Base-by-base conservation (phyloP, 2,329 filamentous ascomycete genomes). In the Aspergillus tubingensis region DNA sequence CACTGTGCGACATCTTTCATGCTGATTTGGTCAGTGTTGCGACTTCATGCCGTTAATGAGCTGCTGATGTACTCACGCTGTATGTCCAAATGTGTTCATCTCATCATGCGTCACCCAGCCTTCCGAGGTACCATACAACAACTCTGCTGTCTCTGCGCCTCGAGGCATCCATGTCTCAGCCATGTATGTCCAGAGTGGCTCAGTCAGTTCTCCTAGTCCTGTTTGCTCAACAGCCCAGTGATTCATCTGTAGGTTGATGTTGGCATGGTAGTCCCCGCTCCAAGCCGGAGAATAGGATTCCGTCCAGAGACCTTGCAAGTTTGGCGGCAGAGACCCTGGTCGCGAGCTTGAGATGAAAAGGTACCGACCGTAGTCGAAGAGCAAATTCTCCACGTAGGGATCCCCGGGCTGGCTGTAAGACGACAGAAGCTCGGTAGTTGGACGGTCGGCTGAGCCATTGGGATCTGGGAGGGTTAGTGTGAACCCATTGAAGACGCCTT, bases 171-270 rank as follows among this genome's bases (percentile, higher is more conserved):
- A 85, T 0, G 78, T 86, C 17, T 84, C 72, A 5, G 74, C 63
- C 72, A 87, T 85, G 58, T 83, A 85, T 7, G 81, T 72, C 79
- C 82, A 86, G 0, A 85, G 69, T 0, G 81, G 78, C 0, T 71
- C 68, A 54, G 81, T 78, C 0, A 81, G 72, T 2, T 72, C 72
- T 0, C 76, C 78, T 0, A 86, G 71, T 0, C 83, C 83, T 0
- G 82, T 84, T 59, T 84, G 81, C 36, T 85, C 82, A 0, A 79
- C 79, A 0, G 72, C 76, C 85, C 85, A 87, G 65, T 86, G 80
- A 60, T 86, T 87, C 85, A 86, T 87, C 63, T 87, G 83, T 0
- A 86, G 59, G 59, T 87, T 87, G 66, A 87, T 86, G 62, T 87
- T 84, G 41, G 80, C 76, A 55, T 86, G 84, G 58, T 86, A 87